Base-by-base conservation (phyloP, 2,329 filamentous ascomycete genomes). In the Ramichloridium luteum region DNA sequence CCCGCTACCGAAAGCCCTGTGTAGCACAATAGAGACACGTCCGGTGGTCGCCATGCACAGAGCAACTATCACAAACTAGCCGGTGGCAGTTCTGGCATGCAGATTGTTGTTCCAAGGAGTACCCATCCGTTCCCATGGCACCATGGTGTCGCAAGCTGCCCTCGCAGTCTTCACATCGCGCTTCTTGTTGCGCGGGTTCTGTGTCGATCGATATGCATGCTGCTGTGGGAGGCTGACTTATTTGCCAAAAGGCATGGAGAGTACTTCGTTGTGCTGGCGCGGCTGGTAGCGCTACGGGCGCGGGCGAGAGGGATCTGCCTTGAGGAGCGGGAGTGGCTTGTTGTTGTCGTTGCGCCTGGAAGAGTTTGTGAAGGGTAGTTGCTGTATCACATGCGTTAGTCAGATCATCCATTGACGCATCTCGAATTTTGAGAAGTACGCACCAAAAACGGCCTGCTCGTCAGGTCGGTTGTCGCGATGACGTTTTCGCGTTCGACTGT, bases 401-500 rank as follows among this genome's bases (percentile, higher is more conserved):
- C 29, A 44, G 36, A 18, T 16, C 30, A 28, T 25, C 33, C 34
- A 41, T 38, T n/a, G n/a, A n/a, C n/a, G n/a, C n/a, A 12, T 43
- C 18, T 13, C 36, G 36, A 16, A 36, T 30, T 13, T 16, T 35
- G 32, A 43, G 30, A 30, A 35, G 29, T 16, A 40, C 59, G 43
- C 54, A 74, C 71, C 63, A 48, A 72, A 67, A 34, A 76, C 61
- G 11, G 59, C 51, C 32, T 63, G 55, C 33, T 73, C 70, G 32
- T 71, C 63, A 0, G 72, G 72, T 27, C 72, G 60, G 45, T 68
- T 65, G 48, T 75, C 65, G 36, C 71, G 61, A 41, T 68, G 63
- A 18, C 72, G 56, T 52, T 77, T 77, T 37, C 66, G 60, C 34
- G 72, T 77, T 12, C 72, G 65, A 38, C 63, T 65, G 43, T 67